Evolutionary conservation across 2,329 filamentous ascomycete species (phyloP).

Genomic region (Chaetothyriales sp.): DNA sequence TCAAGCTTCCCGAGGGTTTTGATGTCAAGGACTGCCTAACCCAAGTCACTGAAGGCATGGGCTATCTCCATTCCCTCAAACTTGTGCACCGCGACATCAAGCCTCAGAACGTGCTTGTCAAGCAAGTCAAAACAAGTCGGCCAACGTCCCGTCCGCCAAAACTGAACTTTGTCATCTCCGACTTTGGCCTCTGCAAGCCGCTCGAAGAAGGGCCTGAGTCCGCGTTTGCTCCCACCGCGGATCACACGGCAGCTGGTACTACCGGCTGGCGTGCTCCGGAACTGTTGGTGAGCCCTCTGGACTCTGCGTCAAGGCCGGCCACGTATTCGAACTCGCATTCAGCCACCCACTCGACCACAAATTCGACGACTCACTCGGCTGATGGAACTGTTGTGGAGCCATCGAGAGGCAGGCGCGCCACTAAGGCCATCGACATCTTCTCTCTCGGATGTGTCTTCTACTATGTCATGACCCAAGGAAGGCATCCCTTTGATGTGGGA

Average conservation of each 20-base stretch:
- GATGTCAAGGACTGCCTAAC: conserved; percentile 69
- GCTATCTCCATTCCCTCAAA: conserved; percentile 75
- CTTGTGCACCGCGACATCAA: conserved; percentile 97
- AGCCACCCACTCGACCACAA: conserved; percentile 21
- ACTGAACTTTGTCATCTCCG: conserved; percentile 83
- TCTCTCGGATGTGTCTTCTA: conserved; percentile 96
- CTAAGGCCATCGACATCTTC: conserved; percentile 93
- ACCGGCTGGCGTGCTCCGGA: conserved; percentile 95
- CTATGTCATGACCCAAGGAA: conserved; percentile 87
- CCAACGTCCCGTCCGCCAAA: conserved; percentile 29
- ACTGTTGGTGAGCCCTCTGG: conserved; percentile 51
- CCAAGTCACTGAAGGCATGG: conserved; percentile 78
- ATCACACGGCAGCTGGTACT: conserved; percentile 62
- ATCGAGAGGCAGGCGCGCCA: conserved; percentile 59
- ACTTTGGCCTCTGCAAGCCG: conserved; percentile 96
- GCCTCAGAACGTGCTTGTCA: conserved; percentile 89
- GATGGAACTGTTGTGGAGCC: conserved; percentile 40
- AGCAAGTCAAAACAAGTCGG: conserved; percentile 26
- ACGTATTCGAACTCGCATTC: not conserved
- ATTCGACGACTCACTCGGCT: conserved; percentile 24
- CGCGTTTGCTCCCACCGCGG: conserved; percentile 82
- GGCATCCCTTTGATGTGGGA: conserved; percentile 85
- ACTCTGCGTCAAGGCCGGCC: conserved; percentile 12
- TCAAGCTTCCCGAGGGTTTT: conserved; percentile 46
- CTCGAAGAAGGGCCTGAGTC: conserved; percentile 77